Evolutionary conservation across 257 asterid species (phyloP), one percentile per base, ranked within the genome.

Genomic region (Solanum clarkiae): DNA sequence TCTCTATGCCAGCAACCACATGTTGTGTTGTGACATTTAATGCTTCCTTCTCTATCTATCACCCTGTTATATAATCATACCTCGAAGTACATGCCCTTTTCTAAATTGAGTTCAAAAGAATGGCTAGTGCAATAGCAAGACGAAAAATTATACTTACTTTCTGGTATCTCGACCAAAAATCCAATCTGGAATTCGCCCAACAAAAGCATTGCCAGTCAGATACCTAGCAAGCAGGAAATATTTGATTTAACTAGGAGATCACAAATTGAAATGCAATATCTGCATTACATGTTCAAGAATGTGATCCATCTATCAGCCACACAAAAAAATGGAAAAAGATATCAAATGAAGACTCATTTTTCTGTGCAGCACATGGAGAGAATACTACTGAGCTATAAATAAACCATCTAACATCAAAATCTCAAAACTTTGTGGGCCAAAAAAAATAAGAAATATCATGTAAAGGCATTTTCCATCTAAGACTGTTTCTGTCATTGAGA

Each of bases 151-250:
- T 71, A 80, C 94, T 45, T 91, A 93, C 94, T 20, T 49, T 84
- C 51, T 86, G 18, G 79, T 1, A 44, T 82, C 87, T 87, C 36
- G 84, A 74, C 20, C 83, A 49, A 4, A 65, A 45, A 89, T 84
- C 93, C 96, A 91, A 3, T 75, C 85, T 84, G 88, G 93, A 85
- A 32, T 59, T 8, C 85, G 84, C 62, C 93, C 94, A 16, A 88
- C 77, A 32, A 93, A 93, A 57, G 47, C 80, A 91, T 93, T 93
- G 72, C 91, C 87, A 15, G 93, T 90, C 84, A 93, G 80, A 80
- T 59, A 88, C 93, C 93, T 93, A 87, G 82, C 68, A 56, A 81
- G 53, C 45, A 9, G 71, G 4, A 32, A 77, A 84, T 44, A 80
- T 68, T 24, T 42, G 53, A 85, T 54, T 83, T 49, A 55, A 65